Conservation (phyloP, 208 protist species). For the Leishmania aethiopica region DNA sequence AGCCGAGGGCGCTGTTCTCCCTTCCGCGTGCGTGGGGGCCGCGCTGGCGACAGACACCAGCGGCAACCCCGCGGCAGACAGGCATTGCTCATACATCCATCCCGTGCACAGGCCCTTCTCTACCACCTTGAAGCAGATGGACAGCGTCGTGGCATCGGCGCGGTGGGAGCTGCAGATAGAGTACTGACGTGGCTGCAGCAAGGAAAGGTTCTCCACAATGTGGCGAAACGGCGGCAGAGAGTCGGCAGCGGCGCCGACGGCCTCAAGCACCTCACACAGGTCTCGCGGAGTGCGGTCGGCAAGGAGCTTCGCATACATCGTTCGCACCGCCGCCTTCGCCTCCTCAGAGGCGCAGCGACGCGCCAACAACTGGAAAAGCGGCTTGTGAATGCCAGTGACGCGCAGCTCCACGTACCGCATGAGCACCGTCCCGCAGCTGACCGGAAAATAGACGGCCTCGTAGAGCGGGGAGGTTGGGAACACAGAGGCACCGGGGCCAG, state of each 20-base stretch:
- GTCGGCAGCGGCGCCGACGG: conserved; percentile 6
- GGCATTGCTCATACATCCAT: conserved; percentile 60
- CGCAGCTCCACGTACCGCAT: conserved; percentile 52
- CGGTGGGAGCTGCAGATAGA: conserved; percentile 83
- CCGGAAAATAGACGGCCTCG: conserved; percentile 43
- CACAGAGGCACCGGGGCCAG: conserved; percentile 18
- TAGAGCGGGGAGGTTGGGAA: conserved; percentile 58
- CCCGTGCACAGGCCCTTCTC: conserved; percentile 64
- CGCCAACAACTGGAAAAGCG: conserved; percentile 33
- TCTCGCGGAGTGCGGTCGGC: not conserved
- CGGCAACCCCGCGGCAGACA: conserved; percentile 27
- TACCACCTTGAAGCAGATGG: conserved; percentile 85
- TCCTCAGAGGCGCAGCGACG: conserved; percentile 3
- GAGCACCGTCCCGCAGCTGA: conserved; percentile 46
- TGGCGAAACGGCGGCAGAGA: conserved; percentile 45
- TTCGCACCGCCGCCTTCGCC: conserved; percentile 22
- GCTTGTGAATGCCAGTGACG: conserved; percentile 28
- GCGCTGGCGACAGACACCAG: not conserved
- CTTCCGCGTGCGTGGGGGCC: no score
- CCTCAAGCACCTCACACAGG: conserved; percentile 43
- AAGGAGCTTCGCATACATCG: conserved; percentile 6
- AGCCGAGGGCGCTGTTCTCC: not conserved
- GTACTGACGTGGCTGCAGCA: conserved; percentile 89
- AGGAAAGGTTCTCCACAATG: conserved; percentile 67
- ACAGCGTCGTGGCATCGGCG: conserved; percentile 47